These are phyloP conservation scores for Emergomyces pasteurianus DNA, from an alignment of 2,329 filamentous ascomycete species.

Conservation along the genomic window DNA sequence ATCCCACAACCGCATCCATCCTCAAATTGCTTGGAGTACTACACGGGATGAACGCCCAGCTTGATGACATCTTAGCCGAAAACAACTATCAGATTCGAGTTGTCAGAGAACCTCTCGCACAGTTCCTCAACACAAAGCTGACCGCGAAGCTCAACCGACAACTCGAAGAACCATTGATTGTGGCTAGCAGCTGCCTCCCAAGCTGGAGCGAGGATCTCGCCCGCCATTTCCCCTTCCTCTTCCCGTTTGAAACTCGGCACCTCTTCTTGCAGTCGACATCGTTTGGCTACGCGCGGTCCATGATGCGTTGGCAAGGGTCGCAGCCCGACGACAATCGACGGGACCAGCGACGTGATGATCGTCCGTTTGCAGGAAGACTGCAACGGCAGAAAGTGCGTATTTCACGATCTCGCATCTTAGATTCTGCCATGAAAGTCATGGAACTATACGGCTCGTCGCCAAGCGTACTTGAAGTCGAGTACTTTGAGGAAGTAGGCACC, in stretches of 20 bases:
- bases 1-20: conserved; percentile 76
- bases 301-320: conserved; percentile 93
- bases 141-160: conserved; percentile 96
- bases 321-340: conserved; percentile 72
- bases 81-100: conserved; percentile 59
- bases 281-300: conserved; percentile 93
- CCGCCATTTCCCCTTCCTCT: conserved; percentile 87
- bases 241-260: conserved; percentile 94
- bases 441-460: conserved; percentile 95
- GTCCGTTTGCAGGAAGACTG: conserved; percentile 78
- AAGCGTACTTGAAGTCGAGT: conserved; percentile 92
- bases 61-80: conserved; percentile 79
- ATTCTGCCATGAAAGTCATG: conserved; percentile 97
- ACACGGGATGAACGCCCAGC: conserved; percentile 83
- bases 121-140: conserved; percentile 97
- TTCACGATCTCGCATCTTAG: conserved; percentile 82
- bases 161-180: conserved; percentile 88
- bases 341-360: conserved; percentile 73
- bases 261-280: conserved; percentile 96
- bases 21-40: conserved; percentile 78
- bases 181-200: conserved; percentile 90
- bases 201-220: conserved; percentile 94
- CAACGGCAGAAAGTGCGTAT: conserved; percentile 98
- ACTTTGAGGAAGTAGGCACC: conserved; percentile 96
- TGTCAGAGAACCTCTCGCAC: conserved; percentile 70